These are phyloP conservation scores for Eustoma russellianum DNA, from an alignment of 257 asterid species.

Conservation along the genomic window DNA sequence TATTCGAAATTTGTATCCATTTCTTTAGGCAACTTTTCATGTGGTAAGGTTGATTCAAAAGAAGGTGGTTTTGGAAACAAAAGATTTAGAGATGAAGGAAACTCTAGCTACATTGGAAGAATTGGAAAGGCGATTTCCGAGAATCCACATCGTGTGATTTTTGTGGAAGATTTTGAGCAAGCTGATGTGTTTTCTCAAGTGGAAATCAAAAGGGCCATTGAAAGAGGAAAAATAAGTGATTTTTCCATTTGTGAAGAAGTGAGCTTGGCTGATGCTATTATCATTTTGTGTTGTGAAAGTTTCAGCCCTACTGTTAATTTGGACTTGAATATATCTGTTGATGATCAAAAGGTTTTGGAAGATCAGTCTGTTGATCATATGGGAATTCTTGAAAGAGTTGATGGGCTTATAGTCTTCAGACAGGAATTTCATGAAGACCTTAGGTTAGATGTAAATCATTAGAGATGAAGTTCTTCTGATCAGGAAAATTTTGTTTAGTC, in stretches of 20 bases:
- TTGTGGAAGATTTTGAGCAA: constrained; percentile 51
- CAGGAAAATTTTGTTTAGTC: too few relatives aligned
- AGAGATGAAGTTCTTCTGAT: too few relatives aligned
- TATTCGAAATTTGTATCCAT: constrained; percentile 33
- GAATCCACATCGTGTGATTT: constrained; percentile 62
- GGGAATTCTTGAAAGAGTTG: constrained; percentile 56
- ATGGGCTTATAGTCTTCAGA: constrained; percentile 44
- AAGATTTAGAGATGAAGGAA: constrained; percentile 51
- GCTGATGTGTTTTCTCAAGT: constrained; percentile 35
- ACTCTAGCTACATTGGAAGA: constrained; percentile 33
- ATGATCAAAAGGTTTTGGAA: constrained; percentile 18
- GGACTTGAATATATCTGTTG: constrained; percentile 52
- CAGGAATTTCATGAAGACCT: constrained; percentile 9
- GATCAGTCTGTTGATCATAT: constrained; percentile 28
- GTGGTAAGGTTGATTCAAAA: constrained; percentile 15
- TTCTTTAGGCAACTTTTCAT: constrained; percentile 33
- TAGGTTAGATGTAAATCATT: not conserved
- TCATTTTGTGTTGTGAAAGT: constrained; percentile 47
- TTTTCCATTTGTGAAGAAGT: constrained; percentile 38
- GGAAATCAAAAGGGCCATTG: constrained; percentile 45
- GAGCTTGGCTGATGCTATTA: constrained; percentile 54
- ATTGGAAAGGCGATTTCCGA: constrained; percentile 28
- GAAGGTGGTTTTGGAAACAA: constrained; percentile 31
- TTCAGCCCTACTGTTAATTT: constrained; percentile 28
- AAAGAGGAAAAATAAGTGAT: constrained; percentile 34